phyloP scores from a whole-genome alignment of 495 filamentous ascomycete species.

The Penicillium daleae region DNA sequence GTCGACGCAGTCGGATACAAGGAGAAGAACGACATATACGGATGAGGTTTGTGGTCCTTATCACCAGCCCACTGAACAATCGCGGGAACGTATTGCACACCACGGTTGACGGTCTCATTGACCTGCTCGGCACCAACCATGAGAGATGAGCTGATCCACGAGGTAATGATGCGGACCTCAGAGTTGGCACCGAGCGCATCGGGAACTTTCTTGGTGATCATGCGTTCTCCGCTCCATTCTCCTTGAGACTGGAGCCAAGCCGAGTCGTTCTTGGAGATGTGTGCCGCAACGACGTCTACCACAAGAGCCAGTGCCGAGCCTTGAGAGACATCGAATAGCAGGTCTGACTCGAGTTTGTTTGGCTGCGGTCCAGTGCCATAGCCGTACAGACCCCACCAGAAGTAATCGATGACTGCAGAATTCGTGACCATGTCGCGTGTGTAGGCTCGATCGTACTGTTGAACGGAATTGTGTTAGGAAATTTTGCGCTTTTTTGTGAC shows the following conservation, averaged over 20 bases:
- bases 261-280: slow-evolving; percentile 20
- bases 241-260: slow-evolving; percentile 16
- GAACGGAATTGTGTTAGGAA: slow-evolving; percentile 12
- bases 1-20: slow-evolving; percentile 34
- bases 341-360: slow-evolving; percentile 30
- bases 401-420: slow-evolving; percentile 30
- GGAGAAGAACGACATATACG: slow-evolving; percentile 33
- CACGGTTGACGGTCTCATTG: slow-evolving; percentile 25
- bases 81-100: slow-evolving; percentile 34
- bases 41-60: slow-evolving; percentile 22
- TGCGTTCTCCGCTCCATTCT: slow-evolving; percentile 23
- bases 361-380: slow-evolving; percentile 33
- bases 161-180: slow-evolving; percentile 24
- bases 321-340: slow-evolving; percentile 32
- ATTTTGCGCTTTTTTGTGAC: background rate
- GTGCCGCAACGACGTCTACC: slow-evolving; percentile 22
- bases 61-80: slow-evolving; percentile 39
- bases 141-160: slow-evolving; percentile 33
- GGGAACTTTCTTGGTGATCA: slow-evolving; percentile 29
- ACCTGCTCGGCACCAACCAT: slow-evolving; percentile 36
- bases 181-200: slow-evolving; percentile 26
- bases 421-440: slow-evolving; percentile 33
- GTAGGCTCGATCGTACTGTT: slow-evolving; percentile 34
- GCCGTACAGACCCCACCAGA: slow-evolving; percentile 35
- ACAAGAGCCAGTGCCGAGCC: slow-evolving; percentile 30